These are phyloP conservation scores for Colletotrichum tamarilloi DNA, from an alignment of 2,329 filamentous ascomycete species.

Conservation along the genomic window DNA sequence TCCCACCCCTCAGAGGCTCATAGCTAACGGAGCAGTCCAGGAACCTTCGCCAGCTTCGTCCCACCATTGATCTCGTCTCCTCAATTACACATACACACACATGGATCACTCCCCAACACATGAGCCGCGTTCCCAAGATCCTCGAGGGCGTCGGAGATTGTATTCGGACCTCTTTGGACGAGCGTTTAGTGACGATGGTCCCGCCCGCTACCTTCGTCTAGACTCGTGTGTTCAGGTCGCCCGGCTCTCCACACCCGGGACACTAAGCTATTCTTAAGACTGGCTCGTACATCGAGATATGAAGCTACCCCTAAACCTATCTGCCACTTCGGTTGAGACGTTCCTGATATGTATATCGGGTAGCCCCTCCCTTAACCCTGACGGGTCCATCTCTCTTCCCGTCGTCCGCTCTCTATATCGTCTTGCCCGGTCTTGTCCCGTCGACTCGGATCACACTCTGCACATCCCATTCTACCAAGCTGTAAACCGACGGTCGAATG, in stretches of 20 bases:
- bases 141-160: constrained; percentile 5
- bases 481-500: not conserved
- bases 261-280: constrained; percentile 26
- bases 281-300: constrained; percentile 22
- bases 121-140: not conserved
- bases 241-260: constrained; percentile 1
- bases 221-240: not conserved
- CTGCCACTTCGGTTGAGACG: not conserved
- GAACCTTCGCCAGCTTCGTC: not conserved
- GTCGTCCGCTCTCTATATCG: not conserved
- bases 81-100: not conserved
- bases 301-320: constrained; percentile 26
- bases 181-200: not conserved
- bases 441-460: constrained; percentile 18
- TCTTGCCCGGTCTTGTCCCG: constrained; percentile 9
- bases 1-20: not conserved
- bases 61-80: not conserved
- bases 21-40: not conserved
- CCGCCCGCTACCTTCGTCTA: not conserved
- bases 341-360: constrained; percentile 26
- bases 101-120: not conserved
- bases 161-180: not conserved
- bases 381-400: not conserved
- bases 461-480: constrained; percentile 8
- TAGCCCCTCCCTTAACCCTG: constrained; percentile 19